Evolutionary conservation across 1,139 yeast genomes (phyloP), one percentile per base, ranked within the genome.

Genomic region (Pichia sp.): DNA sequence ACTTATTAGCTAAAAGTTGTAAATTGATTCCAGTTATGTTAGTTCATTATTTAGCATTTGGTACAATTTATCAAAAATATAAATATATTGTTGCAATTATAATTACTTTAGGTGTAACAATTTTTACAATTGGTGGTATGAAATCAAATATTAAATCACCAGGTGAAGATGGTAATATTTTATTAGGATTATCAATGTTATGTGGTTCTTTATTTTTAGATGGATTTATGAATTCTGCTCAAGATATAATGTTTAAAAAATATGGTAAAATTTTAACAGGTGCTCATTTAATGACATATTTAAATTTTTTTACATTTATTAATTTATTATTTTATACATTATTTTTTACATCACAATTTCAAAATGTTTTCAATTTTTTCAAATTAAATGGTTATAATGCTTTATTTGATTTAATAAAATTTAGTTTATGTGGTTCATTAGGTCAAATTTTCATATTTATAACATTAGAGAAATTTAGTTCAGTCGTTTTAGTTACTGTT

Each of bases 401-500:
- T 6, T 57, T 83, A 34, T 55, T 64, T 25, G 92, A 89, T 60
- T 74, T 90, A 33, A 52, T 79, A 27, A 63, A 77, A 8, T 94
- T 88, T 67, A 84, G 90, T 0, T 51, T 81, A 0, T 83, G 89
- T 61, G 98, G 98, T 1, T 84, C 97, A 0, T 60, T 88, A 39
- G 99, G 99, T 11, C 98, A 92, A 64, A 79, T 90, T 25, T 92
- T 92, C 66, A 88, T 92, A 44, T 92, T 90, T 65, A 69, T 83
- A 49, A 88, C 96, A 0, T 70, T 92, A 45, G 95, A 87, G 58
- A 73, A 78, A 52, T 92, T 86, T 62, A 96, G 92, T 46, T 86
- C 96, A 3, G 71, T 92, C 52, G 77, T 87, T 1, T 71, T 92
- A 47, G 89, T 92, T 35, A 90, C 96, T 33, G 94, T 95, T 26